These are phyloP conservation scores for Calonectria leucothoes DNA, from an alignment of 2,329 filamentous ascomycete genomes.

Conservation along the genomic window DNA sequence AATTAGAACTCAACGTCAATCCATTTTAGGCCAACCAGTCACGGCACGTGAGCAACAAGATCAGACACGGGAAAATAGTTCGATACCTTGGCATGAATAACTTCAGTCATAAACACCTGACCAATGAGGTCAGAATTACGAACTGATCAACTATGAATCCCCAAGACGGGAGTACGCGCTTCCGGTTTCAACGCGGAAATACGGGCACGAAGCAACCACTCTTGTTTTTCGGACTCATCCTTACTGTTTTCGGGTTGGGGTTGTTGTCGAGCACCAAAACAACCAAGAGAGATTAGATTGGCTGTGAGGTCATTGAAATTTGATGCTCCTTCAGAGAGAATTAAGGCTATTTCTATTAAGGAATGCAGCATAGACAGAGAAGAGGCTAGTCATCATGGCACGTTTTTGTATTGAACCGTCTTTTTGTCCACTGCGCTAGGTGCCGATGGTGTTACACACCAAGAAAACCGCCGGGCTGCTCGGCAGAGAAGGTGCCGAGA, in stretches of 20 bases:
- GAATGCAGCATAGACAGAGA: neutral
- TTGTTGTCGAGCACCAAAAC: neutral
- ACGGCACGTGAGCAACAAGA: neutral
- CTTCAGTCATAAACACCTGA: neutral
- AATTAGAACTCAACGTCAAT: neutral
- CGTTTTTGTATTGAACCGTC: neutral
- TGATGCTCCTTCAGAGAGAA: neutral
- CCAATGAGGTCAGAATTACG: neutral
- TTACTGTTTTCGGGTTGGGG: neutral
- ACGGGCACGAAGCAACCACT: neutral
- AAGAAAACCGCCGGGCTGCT: neutral
- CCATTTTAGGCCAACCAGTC: neutral
- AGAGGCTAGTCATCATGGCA: neutral
- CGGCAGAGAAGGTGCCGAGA: neutral
- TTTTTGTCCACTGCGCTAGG: neutral
- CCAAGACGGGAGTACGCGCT: neutral
- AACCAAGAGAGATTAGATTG: too few species aligned
- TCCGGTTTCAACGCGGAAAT: neutral
- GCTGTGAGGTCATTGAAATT: neutral
- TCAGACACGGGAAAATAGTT: neutral
- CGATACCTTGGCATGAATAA: neutral
- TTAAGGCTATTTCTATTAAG: neutral
- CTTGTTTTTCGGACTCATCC: neutral
- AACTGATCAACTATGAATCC: neutral
- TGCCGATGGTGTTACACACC: neutral